These are phyloP conservation scores for Aurinia saxatilis DNA, from an alignment of 345 rosid species.

Conservation along the genomic window DNA sequence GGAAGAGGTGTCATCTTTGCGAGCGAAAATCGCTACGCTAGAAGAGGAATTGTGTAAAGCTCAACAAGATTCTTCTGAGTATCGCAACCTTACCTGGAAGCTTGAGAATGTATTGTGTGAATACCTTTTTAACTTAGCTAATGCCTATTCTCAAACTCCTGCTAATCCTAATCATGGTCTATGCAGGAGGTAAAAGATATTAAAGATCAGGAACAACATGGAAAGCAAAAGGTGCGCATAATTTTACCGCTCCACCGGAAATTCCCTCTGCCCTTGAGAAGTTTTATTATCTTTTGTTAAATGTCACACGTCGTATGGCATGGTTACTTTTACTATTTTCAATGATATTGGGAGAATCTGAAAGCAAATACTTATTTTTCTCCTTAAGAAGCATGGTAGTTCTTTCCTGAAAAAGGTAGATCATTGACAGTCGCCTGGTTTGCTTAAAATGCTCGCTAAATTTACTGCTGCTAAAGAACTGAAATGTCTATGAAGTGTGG, in stretches of 20 bases:
- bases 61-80: constrained; percentile 60
- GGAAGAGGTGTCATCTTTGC: constrained; percentile 70
- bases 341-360: constrained; percentile 11
- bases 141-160: neutral
- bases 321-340: neutral
- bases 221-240: constrained; percentile 77
- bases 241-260: neutral
- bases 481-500: neutral
- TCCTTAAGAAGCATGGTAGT: constrained; percentile 1
- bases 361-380: neutral
- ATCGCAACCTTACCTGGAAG: constrained; percentile 42
- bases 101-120: constrained; percentile 64
- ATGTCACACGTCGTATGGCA: constrained; percentile 1
- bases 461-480: constrained; percentile 7
- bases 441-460: neutral
- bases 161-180: constrained; percentile 14
- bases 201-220: constrained; percentile 76
- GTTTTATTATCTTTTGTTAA: neutral
- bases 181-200: constrained; percentile 80
- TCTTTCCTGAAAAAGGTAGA: neutral
- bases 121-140: constrained; percentile 4
- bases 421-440: constrained; percentile 1
- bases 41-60: constrained; percentile 83
- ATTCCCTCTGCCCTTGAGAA: neutral
- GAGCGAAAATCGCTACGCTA: constrained; percentile 50